Evolutionary conservation across 148 eudicot species (phyloP).

Genomic region (Rhododendron ovatum): DNA sequence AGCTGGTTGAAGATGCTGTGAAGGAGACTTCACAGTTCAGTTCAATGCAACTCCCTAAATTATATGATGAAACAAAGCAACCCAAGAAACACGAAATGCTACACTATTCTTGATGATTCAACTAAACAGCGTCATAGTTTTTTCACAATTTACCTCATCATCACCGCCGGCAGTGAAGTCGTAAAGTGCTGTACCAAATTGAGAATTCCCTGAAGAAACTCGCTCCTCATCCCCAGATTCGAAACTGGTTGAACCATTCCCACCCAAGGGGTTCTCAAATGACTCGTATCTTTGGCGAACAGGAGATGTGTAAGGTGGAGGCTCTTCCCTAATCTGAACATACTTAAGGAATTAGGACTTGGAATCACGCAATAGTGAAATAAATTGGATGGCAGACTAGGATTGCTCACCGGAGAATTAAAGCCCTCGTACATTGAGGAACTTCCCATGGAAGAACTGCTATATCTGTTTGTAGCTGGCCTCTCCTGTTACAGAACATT

Average conservation of each 20-base stretch:
- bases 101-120: not conserved
- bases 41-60: not conserved
- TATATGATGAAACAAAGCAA: not conserved
- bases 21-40: not conserved
- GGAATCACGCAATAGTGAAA: not conserved
- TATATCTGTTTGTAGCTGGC: constrained; percentile 48
- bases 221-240: constrained; percentile 70
- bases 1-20: not conserved
- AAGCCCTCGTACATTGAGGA: constrained; percentile 49
- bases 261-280: constrained; percentile 92
- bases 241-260: constrained; percentile 59
- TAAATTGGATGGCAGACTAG: not conserved
- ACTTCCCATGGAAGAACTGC: constrained; percentile 40
- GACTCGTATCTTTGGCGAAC: constrained; percentile 60
- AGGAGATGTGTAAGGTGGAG: constrained; percentile 77
- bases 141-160: constrained; percentile 64
- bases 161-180: constrained; percentile 99
- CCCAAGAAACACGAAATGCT: not conserved
- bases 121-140: not conserved
- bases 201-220: constrained; percentile 52
- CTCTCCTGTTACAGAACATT: constrained; percentile 46
- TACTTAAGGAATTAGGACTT: constrained; percentile 19
- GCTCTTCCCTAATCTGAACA: constrained; percentile 88
- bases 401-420: constrained; percentile 67
- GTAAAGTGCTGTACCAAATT: constrained; percentile 76